Percentiles rank a stretch among this genome's conserved stretches.
phyloP scores from a whole-genome alignment of 305 asterid species.

The Fraxinus greggii region DNA sequence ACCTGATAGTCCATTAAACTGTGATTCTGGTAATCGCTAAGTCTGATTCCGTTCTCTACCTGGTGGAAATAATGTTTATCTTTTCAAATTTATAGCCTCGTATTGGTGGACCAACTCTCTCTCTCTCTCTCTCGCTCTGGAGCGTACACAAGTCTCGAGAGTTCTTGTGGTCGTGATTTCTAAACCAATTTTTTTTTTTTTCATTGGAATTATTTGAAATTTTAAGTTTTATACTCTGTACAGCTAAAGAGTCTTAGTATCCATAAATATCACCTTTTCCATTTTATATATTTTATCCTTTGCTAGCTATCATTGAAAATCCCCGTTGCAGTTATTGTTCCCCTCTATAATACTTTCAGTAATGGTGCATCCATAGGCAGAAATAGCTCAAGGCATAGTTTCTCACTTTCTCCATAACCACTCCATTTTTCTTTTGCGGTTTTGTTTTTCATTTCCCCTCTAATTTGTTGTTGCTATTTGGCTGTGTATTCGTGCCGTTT shows the following conservation, averaged over 20 bases:
- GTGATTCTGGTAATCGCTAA: constrained; percentile 75
- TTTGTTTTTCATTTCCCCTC: neutral
- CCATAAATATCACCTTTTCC: neutral
- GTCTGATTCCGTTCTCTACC: neutral
- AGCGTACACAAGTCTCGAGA: neutral
- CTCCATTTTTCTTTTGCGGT: neutral
- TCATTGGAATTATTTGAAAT: neutral
- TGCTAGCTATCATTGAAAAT: neutral
- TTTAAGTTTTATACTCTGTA: neutral
- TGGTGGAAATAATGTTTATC: neutral
- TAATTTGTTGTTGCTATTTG: neutral
- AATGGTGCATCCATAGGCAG: neutral
- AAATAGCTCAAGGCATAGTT: neutral
- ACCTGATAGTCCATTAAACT: constrained; percentile 94
- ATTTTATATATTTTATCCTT: neutral
- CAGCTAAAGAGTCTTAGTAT: neutral
- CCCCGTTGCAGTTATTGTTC: neutral
- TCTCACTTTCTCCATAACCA: neutral
- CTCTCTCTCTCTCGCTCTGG: neutral
- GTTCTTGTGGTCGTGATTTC: neutral
- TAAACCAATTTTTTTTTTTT: neutral
- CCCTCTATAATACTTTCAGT: neutral
- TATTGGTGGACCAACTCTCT: neutral
- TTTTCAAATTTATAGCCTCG: neutral
- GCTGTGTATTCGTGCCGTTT: neutral